Percentiles rank a stretch among this genome's conserved stretches.
These are phyloP conservation scores for Lasiodiplodia hormozganensis DNA, from an alignment of 2,329 filamentous ascomycete genomes.

Conservation along the genomic window DNA sequence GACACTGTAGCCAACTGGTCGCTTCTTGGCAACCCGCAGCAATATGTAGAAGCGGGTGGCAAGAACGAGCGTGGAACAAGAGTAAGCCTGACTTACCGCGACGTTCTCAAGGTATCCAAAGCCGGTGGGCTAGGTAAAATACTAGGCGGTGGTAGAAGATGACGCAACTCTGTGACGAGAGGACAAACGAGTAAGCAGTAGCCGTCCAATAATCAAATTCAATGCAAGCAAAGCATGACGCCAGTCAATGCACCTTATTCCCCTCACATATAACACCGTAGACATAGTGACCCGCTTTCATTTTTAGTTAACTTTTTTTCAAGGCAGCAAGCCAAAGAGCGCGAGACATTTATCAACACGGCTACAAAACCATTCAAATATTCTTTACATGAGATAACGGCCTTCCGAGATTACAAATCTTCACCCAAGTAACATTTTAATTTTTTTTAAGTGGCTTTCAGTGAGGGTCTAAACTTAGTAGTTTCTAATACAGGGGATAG, in stretches of 20 bases:
- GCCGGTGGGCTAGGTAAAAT: conserved; percentile 68
- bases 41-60: conserved; percentile 58
- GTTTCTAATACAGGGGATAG: too few species aligned
- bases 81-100: conserved; percentile 81
- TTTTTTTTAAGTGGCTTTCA: too few species aligned
- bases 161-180: conserved; percentile 14
- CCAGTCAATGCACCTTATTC: background rate
- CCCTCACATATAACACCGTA: too few species aligned
- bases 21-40: conserved; percentile 61
- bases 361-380: too few species aligned
- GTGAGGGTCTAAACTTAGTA: too few species aligned
- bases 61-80: conserved; percentile 65
- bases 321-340: too few species aligned
- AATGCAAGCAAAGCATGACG: background rate
- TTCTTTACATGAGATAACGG: too few species aligned
- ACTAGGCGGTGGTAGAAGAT: conserved; percentile 54
- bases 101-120: conserved; percentile 75
- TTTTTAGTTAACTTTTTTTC: too few species aligned
- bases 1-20: conserved; percentile 73
- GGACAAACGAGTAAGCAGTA: background rate
- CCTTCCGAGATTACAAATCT: too few species aligned
- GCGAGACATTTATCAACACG: too few species aligned
- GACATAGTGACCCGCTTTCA: too few species aligned
- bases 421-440: too few species aligned
- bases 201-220: background rate